Evolutionary conservation across 495 filamentous ascomycete species (phyloP).

Genomic region (Talaromyces nanjingensis): DNA sequence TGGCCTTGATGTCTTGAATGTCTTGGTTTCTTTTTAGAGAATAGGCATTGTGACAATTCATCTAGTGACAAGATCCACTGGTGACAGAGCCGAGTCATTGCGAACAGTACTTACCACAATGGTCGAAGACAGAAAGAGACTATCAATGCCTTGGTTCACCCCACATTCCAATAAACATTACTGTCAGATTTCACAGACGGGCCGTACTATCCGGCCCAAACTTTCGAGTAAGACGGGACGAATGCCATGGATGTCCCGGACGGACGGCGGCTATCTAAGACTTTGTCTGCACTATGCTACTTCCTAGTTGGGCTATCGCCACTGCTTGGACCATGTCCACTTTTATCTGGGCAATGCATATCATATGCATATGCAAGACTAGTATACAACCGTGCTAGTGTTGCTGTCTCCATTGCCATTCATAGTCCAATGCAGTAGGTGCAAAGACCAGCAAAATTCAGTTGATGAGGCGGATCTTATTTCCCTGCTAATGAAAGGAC

Average conservation of each 20-base stretch:
- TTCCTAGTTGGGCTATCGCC: not conserved
- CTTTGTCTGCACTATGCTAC: not conserved
- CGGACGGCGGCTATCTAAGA: not conserved
- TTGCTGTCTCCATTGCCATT: not conserved
- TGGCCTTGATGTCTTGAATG: not conserved
- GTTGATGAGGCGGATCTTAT: not conserved
- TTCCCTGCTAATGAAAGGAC: not conserved
- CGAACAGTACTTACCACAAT: not conserved
- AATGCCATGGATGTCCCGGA: not conserved
- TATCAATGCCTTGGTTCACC: not conserved
- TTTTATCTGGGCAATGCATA: not conserved
- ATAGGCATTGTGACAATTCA: not conserved
- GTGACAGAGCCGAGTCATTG: not conserved
- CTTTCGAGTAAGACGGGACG: not conserved
- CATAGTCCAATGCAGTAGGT: not conserved
- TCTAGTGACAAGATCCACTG: not conserved
- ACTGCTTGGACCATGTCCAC: not conserved
- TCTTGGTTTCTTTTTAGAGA: not conserved
- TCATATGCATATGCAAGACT: constrained; percentile 1
- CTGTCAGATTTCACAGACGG: not conserved
- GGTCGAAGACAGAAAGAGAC: not conserved
- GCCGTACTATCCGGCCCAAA: not conserved
- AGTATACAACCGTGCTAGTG: not conserved
- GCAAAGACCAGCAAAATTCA: not conserved
- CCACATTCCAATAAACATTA: not conserved